Conservation (phyloP, 1,284 basidiomycete genomes). For the Puccinia novopanici region DNA sequence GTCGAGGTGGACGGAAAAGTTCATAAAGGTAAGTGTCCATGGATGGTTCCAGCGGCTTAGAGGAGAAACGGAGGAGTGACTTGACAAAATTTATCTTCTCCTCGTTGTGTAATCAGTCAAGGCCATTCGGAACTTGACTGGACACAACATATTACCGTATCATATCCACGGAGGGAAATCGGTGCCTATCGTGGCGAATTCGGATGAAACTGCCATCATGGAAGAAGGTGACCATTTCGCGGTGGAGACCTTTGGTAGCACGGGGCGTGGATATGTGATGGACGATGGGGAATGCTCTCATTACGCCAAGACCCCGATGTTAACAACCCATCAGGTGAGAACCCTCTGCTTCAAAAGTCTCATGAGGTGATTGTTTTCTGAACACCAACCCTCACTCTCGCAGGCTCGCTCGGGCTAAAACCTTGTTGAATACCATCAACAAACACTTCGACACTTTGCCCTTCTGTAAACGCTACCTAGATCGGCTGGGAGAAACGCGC, state of each 20-base stretch:
- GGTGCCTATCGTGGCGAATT: conserved; percentile 82
- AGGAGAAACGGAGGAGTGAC: too few species aligned
- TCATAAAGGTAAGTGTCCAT: conserved; percentile 69
- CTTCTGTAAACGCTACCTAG: conserved; percentile 92
- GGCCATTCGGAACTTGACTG: conserved; percentile 83
- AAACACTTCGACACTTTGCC: conserved; percentile 93
- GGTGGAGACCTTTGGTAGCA: conserved; percentile 97
- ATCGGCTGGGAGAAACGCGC: conserved; percentile 88
- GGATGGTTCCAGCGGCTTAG: too few species aligned
- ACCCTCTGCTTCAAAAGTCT: too few species aligned
- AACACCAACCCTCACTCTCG: not conserved
- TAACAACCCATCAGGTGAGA: conserved; percentile 71
- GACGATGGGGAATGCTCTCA: conserved; percentile 92
- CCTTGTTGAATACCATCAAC: conserved; percentile 82
- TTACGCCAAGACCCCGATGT: conserved; percentile 77
- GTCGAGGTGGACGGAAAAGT: conserved; percentile 85
- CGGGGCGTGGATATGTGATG: conserved; percentile 87
- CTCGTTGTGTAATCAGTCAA: conserved; percentile 76
- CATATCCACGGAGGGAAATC: conserved; percentile 86
- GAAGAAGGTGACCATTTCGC: conserved; percentile 99
- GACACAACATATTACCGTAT: conserved; percentile 85
- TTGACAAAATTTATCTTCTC: too few species aligned
- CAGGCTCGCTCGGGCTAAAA: conserved; percentile 81
- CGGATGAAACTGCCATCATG: conserved; percentile 87
- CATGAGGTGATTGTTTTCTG: not conserved